Evolutionary conservation across 768 basidiomycete species (phyloP), one percentile per base, ranked within the genome.

Genomic region (Butyriboletus loyo): DNA sequence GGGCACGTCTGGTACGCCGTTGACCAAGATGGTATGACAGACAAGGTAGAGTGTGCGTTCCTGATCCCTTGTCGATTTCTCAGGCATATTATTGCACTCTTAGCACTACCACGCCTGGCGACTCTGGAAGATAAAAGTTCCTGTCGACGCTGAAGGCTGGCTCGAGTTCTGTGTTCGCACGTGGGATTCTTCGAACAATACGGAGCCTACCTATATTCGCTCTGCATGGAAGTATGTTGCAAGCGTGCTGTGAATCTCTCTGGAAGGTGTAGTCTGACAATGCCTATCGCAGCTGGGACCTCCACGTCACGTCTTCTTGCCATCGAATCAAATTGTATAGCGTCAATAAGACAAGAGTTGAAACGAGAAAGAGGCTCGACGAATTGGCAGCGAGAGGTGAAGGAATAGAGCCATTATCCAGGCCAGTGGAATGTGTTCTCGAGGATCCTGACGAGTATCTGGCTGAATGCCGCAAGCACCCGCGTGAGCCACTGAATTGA

Each of bases 141-240:
- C 79, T 6, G 75, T 80, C 35, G 77, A 78, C 37, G 79, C 79
- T 5, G 78, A 82, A 56, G 80, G 80, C 6, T 81, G 80, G 78
- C 71, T 80, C 34, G 79, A 81, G 56, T 76, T 81, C 66, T 77
- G 77, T 50, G 78, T 77, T 21, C 75, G 80, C 44, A 75, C 77
- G 0, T 82, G 80, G 80, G 80, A 81, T 56, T 78, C 77, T n/a
- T 77, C 78, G 8, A 77, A 77, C 65, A 81, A 82, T 57, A 81
- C 79, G 3, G 76, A 81, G 61, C 80, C 80, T 17, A 80, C 80
- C 13, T 77, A 74, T 51, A 76, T 81, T 15, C 75, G 79, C 40
- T 80, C 78, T 7, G 74, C 79, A 5, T 80, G 78, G 79, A 81
- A 81, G 79, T 79, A 53, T 51, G 77, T 66, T 45, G 15, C 42